Conservation (phyloP, 257 asterid genomes). For the Scutellaria baicalensis region DNA sequence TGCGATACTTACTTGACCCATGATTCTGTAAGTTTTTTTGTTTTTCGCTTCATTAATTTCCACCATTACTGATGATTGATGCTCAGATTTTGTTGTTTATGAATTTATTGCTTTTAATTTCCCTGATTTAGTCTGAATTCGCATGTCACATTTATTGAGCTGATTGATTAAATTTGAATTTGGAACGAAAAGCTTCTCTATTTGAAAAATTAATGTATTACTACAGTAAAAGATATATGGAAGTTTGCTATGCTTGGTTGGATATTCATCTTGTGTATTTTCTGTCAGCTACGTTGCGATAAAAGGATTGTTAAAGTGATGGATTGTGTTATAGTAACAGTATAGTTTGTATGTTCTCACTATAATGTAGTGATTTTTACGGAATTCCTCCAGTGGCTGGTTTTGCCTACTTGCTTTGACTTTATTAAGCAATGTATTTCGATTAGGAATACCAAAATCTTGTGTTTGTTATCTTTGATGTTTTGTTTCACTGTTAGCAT, state of each 20-base stretch:
- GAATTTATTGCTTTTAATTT: background rate
- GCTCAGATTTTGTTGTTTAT: background rate
- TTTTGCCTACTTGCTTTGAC: background rate
- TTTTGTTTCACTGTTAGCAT: background rate
- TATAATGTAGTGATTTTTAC: background rate
- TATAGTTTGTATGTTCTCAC: background rate
- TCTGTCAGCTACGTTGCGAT: background rate
- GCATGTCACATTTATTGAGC: background rate
- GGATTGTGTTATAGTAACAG: background rate
- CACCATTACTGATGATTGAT: background rate
- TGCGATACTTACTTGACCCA: constrained; percentile 98
- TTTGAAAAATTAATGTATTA: background rate
- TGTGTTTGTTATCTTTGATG: background rate
- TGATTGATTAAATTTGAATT: background rate
- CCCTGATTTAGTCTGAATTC: background rate
- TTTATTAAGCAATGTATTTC: background rate
- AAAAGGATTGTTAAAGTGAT: background rate
- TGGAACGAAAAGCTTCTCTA: background rate
- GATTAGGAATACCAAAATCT: background rate
- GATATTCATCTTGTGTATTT: too few species aligned
- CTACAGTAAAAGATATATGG: background rate
- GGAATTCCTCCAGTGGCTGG: background rate
- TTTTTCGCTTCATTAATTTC: background rate
- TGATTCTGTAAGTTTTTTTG: constrained; percentile 62
- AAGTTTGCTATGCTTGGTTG: too few species aligned